Percentiles rank a stretch among this genome's conserved stretches.
phyloP scores from a whole-genome alignment of 805 yeast species.

The Monosporozyma aerobia region DNA sequence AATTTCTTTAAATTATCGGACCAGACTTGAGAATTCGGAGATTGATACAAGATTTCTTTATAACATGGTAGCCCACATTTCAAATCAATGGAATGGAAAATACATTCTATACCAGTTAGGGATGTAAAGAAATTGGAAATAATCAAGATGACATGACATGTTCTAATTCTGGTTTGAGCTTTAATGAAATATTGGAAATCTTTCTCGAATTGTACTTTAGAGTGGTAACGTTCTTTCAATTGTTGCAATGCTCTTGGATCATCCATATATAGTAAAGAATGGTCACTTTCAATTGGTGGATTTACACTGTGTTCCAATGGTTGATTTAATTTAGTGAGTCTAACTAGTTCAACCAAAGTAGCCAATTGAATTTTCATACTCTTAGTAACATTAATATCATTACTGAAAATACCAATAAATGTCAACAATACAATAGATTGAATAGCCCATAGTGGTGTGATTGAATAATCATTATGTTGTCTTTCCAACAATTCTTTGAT shows the following conservation, averaged over 20 bases:
- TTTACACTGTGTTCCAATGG: conserved; percentile 41
- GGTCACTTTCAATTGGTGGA: conserved; percentile 35
- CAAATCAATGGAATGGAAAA: conserved; percentile 40
- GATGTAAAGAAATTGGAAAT: conserved; percentile 49
- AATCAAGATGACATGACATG: conserved; percentile 56
- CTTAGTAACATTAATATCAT: conserved; percentile 55
- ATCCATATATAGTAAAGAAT: conserved; percentile 37
- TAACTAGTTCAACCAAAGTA: conserved; percentile 71
- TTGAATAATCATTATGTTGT: conserved; percentile 34
- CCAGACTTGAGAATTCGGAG: conserved; percentile 47
- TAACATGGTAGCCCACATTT: conserved; percentile 59
- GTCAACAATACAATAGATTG: conserved; percentile 78
- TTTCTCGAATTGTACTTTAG: conserved; percentile 25
- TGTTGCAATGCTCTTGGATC: conserved; percentile 37
- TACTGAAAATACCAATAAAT: conserved; percentile 74
- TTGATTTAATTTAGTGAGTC: conserved; percentile 58
- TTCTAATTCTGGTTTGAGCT: conserved; percentile 71
- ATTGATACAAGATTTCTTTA: conserved; percentile 52
- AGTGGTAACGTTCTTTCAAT: conserved; percentile 20
- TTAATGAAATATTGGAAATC: conserved; percentile 46
- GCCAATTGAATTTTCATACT: conserved; percentile 73
- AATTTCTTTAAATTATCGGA: conserved; percentile 29
- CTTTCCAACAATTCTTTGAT: conserved; percentile 61
- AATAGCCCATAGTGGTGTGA: conserved; percentile 77
- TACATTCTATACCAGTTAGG: conserved; percentile 35